Percentiles rank a stretch among this genome's conserved stretches.
phyloP scores from a whole-genome alignment of 495 filamentous ascomycete genomes.

The Poronia punctata region DNA sequence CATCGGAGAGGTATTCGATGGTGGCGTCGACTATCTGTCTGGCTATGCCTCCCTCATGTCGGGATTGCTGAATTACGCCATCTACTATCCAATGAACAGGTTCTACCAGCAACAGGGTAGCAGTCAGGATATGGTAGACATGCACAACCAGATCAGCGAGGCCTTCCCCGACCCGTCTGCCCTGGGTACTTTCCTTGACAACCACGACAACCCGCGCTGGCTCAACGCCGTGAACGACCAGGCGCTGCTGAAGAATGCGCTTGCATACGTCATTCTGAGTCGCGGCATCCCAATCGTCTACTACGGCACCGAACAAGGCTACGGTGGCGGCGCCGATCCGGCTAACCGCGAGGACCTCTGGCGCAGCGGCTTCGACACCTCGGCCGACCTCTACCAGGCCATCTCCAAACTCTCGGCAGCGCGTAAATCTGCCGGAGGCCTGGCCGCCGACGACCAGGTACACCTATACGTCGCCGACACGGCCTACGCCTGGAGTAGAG shows the following conservation, averaged over 20 bases:
- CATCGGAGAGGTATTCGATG: constrained; percentile 62
- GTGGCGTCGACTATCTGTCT: constrained; percentile 53
- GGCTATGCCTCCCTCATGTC: constrained; percentile 58
- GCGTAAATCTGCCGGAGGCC: constrained; percentile 30
- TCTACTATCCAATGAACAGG: constrained; percentile 42
- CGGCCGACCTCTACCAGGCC: constrained; percentile 49
- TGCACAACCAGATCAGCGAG: constrained; percentile 49
- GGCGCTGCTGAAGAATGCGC: constrained; percentile 58
- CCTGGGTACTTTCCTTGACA: constrained; percentile 65
- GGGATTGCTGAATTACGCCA: constrained; percentile 64
- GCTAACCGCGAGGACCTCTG: constrained; percentile 70
- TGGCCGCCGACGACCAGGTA: constrained; percentile 31
- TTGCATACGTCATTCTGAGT: constrained; percentile 65
- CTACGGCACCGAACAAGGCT: constrained; percentile 67
- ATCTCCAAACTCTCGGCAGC: constrained; percentile 24
- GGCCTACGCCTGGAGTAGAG: constrained; percentile 35
- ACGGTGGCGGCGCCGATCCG: constrained; percentile 51
- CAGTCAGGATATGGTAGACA: constrained; percentile 52
- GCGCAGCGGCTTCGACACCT: constrained; percentile 56
- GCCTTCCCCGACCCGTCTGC: constrained; percentile 25
- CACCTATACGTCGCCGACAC: constrained; percentile 32
- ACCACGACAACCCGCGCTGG: constrained; percentile 70
- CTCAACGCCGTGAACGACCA: constrained; percentile 49
- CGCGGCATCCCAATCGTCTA: constrained; percentile 38
- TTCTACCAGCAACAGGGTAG: constrained; percentile 55